These are phyloP conservation scores for Pelargonium australe DNA, from an alignment of 441 rosid genomes.

Conservation along the genomic window DNA sequence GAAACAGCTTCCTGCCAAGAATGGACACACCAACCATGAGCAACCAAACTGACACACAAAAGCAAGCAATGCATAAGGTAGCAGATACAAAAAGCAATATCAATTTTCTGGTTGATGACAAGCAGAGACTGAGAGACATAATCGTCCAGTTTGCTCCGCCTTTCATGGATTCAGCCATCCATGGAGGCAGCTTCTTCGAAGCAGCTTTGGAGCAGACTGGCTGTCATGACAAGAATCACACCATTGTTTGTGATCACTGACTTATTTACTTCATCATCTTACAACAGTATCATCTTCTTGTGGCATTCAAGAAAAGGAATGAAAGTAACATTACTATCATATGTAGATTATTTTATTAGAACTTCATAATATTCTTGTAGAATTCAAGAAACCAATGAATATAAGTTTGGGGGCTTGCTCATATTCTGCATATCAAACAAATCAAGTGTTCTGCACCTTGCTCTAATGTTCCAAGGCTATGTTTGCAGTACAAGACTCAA, in stretches of 20 bases:
- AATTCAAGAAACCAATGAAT: too few relatives aligned
- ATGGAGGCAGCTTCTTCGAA: slow-evolving; percentile 40
- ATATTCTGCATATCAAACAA: too few relatives aligned
- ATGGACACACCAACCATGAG: slow-evolving; percentile 32
- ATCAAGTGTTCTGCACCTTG: too few relatives aligned
- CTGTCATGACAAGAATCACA: slow-evolving; percentile 32
- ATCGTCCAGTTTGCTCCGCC: slow-evolving; percentile 41
- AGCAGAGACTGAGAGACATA: slow-evolving; percentile 24
- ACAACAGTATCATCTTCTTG: too few relatives aligned
- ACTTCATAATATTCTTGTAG: too few relatives aligned
- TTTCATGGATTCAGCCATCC: slow-evolving; percentile 28
- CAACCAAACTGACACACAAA: slow-evolving; percentile 31
- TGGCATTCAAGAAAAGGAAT: neutral
- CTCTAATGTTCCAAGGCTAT: too few relatives aligned
- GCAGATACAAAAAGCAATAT: slow-evolving; percentile 24
- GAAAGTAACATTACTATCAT: neutral
- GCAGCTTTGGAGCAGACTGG: slow-evolving; percentile 39
- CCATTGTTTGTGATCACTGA: slow-evolving; percentile 26
- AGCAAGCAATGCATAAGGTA: slow-evolving; percentile 36
- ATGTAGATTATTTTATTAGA: too few relatives aligned
- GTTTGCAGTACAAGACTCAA: too few relatives aligned
- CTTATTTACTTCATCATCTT: neutral
- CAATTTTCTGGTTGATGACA: slow-evolving; percentile 28
- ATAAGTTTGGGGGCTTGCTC: too few relatives aligned
- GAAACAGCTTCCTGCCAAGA: slow-evolving; percentile 27